Conservation (phyloP, 371 early-diverging fungal genomes). For the Fennellomyces sp. region DNA sequence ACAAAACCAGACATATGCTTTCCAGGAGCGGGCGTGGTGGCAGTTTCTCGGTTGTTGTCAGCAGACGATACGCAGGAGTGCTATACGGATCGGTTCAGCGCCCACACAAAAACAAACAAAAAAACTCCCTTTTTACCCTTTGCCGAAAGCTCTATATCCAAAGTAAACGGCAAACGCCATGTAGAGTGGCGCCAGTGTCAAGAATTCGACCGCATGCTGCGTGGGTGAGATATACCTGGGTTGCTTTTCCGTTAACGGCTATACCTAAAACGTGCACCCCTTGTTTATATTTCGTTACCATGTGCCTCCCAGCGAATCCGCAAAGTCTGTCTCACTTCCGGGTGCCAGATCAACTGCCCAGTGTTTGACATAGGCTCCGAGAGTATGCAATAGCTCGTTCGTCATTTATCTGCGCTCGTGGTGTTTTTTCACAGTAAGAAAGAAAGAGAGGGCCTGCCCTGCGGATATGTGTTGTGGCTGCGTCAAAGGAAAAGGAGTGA, state of each 20-base stretch:
- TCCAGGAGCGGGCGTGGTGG: constrained; percentile 44
- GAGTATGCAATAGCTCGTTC: neutral
- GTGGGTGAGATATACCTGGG: constrained; percentile 58
- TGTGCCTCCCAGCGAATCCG: constrained; percentile 47
- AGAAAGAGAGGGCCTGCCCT: no score
- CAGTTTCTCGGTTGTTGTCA: constrained; percentile 12
- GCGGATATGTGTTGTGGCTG: neutral
- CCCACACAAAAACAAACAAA: neutral
- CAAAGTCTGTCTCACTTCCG: constrained; percentile 33
- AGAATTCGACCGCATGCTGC: constrained; percentile 56
- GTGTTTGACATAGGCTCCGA: constrained; percentile 22
- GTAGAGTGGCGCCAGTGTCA: constrained; percentile 48
- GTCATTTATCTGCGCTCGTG: neutral
- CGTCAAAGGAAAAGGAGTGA: neutral
- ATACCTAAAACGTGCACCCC: neutral
- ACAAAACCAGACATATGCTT: constrained; percentile 26
- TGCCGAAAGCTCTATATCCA: constrained; percentile 40
- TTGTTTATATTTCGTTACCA: constrained; percentile 32
- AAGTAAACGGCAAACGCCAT: constrained; percentile 38
- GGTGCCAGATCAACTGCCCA: constrained; percentile 34
- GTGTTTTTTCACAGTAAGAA: neutral
- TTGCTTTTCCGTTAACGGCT: neutral
- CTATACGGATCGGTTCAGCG: neutral
- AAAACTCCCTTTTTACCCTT: constrained; percentile 44
- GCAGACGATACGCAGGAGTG: constrained; percentile 12